These are phyloP conservation scores for Trametes sp. DNA, from an alignment of 1,284 basidiomycete genomes.

Conservation along the genomic window DNA sequence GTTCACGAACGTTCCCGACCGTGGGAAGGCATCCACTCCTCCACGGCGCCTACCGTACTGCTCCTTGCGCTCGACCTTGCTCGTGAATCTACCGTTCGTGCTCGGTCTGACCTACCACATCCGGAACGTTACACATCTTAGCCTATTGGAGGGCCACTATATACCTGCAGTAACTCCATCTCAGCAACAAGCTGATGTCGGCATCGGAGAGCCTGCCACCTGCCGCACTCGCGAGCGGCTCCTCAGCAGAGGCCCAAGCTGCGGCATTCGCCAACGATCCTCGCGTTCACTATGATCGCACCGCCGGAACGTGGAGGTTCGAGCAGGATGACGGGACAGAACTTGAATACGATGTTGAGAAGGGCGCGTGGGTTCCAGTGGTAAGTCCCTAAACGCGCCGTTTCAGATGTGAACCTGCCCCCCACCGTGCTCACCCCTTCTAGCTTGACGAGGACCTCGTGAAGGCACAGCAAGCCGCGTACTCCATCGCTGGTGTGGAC, in stretches of 20 bases:
- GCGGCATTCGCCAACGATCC: constrained; percentile 80
- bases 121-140: too few relatives aligned
- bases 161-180: too few relatives aligned
- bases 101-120: too few relatives aligned
- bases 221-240: constrained; percentile 53
- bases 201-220: constrained; percentile 48
- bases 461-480: constrained; percentile 90
- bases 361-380: constrained; percentile 82
- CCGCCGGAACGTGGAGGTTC: constrained; percentile 83
- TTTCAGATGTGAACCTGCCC: neutral
- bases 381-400: constrained; percentile 56
- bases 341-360: constrained; percentile 84
- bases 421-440: neutral
- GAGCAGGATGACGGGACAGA: constrained; percentile 91
- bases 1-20: neutral
- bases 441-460: constrained; percentile 85
- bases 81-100: neutral
- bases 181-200: constrained; percentile 18
- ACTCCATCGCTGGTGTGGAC: constrained; percentile 89
- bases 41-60: neutral
- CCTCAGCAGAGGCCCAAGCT: constrained; percentile 61
- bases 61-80: neutral
- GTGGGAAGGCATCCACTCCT: neutral
- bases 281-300: constrained; percentile 82
- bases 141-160: too few relatives aligned